Evolutionary conservation across 2,329 filamentous ascomycete genomes (phyloP), one percentile per base, ranked within the genome.

Genomic region (Xylaria sp.): DNA sequence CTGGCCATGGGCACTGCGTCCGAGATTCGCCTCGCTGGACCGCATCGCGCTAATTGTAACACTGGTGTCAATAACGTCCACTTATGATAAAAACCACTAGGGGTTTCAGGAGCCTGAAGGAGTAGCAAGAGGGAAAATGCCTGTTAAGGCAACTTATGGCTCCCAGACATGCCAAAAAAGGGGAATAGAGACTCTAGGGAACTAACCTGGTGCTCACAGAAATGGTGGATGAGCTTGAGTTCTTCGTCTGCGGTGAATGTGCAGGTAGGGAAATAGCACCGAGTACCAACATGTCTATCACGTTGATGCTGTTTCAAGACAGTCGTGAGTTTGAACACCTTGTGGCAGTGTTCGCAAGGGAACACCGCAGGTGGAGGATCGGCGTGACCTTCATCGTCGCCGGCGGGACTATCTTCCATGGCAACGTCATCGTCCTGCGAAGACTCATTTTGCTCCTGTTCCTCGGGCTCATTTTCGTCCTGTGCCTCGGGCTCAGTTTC

Each of bases 21-120:
- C 4, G 0, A 67, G 19, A 36, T 0, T 24, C 11, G 1, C 4
- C 1, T 27, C 24, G 24, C 2, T 27, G 2, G 24, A 27, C 4
- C 24, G 2, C 2, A 27, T 27, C 24, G 24, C 24, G 24, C 24
- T 27, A 27, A 2, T 27, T 27, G 24, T 27, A 27, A 84, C 72
- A 19, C 85, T 30, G 27, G 27, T 34, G 24, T 30, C 14, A 59
- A 21, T 21, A n/a, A 17, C 17, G 8, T 17, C 39, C 12, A 17
- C 14, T 50, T 50, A 11, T 50, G 21, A 34, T 32, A 17, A 59
- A 7, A 21, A 48, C 34, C 12, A 47, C 42, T 50, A 8, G 21
- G 21, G 34, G 48, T 45, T 17, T 12, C 3, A 5, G 48, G 11
- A 21, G 17, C 2, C 14, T 24, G 36, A 14, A 21, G 21, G n/a